Percentiles rank a stretch among this genome's conserved stretches.
These are phyloP conservation scores for Xylariaceae sp. DNA, from an alignment of 2,329 filamentous ascomycete species.

Conservation along the genomic window DNA sequence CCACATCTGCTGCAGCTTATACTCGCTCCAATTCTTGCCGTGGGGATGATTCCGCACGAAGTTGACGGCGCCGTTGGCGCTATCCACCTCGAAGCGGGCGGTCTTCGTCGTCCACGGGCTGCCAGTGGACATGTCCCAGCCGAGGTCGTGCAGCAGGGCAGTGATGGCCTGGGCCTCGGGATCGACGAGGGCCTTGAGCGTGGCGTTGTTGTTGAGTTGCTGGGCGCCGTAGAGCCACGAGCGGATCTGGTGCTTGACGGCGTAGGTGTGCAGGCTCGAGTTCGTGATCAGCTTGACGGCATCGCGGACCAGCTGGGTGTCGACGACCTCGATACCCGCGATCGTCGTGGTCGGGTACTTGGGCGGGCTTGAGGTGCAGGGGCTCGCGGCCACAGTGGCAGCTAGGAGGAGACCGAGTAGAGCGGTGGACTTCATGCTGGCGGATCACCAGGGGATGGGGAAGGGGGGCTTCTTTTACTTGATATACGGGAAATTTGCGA, in stretches of 20 bases:
- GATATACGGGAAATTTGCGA: no score
- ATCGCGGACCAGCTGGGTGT: constrained; percentile 17
- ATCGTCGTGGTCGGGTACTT: constrained; percentile 16
- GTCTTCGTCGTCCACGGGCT: constrained; percentile 12
- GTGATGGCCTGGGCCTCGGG: constrained; percentile 12
- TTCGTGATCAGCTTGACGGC: constrained; percentile 14
- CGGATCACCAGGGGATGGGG: not conserved
- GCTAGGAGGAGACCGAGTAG: constrained; percentile 7
- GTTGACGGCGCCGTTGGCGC: constrained; percentile 12
- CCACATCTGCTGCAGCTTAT: constrained; percentile 16
- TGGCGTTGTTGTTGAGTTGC: constrained; percentile 17
- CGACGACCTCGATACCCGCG: constrained; percentile 18
- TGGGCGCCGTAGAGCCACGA: constrained; percentile 19
- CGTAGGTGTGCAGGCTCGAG: constrained; percentile 14
- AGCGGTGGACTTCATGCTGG: constrained; percentile 9
- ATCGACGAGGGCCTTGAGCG: constrained; percentile 13
- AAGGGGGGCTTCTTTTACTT: not conserved
- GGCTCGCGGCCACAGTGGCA: not conserved
- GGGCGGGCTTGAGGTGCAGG: not conserved
- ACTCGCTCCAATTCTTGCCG: constrained; percentile 13
- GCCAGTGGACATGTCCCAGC: constrained; percentile 17
- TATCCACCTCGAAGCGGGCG: constrained; percentile 19
- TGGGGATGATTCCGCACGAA: constrained; percentile 15
- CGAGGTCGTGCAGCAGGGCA: constrained; percentile 18
- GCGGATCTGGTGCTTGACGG: constrained; percentile 17